Evolutionary conservation across 1,284 basidiomycete genomes (phyloP), one percentile per base, ranked within the genome.

Genomic region (Ustilago vetiveriae): DNA sequence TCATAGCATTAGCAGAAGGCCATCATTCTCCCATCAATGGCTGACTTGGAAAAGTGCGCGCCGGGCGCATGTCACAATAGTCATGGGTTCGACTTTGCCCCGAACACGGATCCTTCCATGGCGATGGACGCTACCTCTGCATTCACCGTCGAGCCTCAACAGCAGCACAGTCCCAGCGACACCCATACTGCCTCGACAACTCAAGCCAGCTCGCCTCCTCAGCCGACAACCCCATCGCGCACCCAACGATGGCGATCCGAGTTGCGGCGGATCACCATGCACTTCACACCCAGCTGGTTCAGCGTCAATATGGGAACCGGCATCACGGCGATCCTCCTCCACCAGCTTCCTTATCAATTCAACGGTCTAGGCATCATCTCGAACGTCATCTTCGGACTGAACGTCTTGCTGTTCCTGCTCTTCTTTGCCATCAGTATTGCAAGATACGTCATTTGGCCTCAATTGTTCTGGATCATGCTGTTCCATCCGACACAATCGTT

Each of bases 401-500:
- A 91, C 76, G 79, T 90, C 19, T 63, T 84, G 8, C 82, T 91
- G 11, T 91, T 91, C 75, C 51, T 85, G n/a, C 43, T 87, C 21
- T 88, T 91, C 75, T 83, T 84, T 2, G 57, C 32, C 19, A 48
- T 78, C 17, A 74, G 64, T 22, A 36, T 74, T 4, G 82, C 84
- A 4, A 86, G 90, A 27, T 90, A 89, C 79, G 74, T 83, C 26
- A 69, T 86, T 39, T 89, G 86, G 79, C 87, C 87, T 1, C 84
- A 86, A 14, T 81, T 88, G 29, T 89, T 89, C 9, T 57, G 37
- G 9, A 79, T 85, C 5, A 86, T 89, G 82, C 74, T 89, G 21
- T 83, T 81, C 16, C 87, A 92, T 75, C 87, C 88, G 4, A 83
- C 85, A 0, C 87, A 88, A 48, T 88, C 89, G 64, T 84, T 92